Conservation (phyloP, 768 basidiomycete genomes). For the Rhizopogon vulgaris region DNA sequence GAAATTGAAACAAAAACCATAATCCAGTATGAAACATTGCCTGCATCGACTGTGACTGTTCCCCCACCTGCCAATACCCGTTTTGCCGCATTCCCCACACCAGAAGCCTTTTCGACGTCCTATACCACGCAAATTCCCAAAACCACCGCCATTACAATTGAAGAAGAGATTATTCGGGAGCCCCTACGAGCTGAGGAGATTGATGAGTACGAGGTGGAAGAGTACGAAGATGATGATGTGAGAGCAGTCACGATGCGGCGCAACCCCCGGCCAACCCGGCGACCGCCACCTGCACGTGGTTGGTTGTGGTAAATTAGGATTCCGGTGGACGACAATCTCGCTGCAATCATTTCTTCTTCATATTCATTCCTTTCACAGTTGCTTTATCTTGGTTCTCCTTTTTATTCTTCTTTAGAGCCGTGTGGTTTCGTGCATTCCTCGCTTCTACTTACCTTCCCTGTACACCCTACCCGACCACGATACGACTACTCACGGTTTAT, state of each 20-base stretch:
- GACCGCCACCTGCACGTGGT: constrained; percentile 38
- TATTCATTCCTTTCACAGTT: constrained; percentile 8
- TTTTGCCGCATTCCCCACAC: constrained; percentile 65
- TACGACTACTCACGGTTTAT: constrained; percentile 20
- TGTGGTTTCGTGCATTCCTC: constrained; percentile 7
- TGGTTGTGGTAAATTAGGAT: constrained; percentile 51
- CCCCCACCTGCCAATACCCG: constrained; percentile 78
- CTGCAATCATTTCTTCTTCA: constrained; percentile 29
- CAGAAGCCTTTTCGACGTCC: constrained; percentile 53
- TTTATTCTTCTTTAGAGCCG: constrained; percentile 1
- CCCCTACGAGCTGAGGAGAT: constrained; percentile 31
- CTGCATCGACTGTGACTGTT: constrained; percentile 59
- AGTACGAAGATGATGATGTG: constrained; percentile 38
- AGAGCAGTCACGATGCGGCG: constrained; percentile 36
- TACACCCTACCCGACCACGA: constrained; percentile 12
- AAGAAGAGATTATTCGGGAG: constrained; percentile 45
- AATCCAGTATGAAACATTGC: constrained; percentile 41
- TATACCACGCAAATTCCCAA: constrained; percentile 59
- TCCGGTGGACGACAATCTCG: constrained; percentile 14
- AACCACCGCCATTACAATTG: constrained; percentile 66
- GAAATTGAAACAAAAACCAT: constrained; percentile 63
- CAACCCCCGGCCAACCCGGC: constrained; percentile 38
- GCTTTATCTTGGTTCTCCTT: constrained; percentile 12
- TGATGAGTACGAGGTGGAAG: constrained; percentile 29
- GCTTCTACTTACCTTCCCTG: neutral